These are phyloP conservation scores for Leccinum barrowsii DNA, from an alignment of 768 basidiomycete genomes.

Conservation along the genomic window DNA sequence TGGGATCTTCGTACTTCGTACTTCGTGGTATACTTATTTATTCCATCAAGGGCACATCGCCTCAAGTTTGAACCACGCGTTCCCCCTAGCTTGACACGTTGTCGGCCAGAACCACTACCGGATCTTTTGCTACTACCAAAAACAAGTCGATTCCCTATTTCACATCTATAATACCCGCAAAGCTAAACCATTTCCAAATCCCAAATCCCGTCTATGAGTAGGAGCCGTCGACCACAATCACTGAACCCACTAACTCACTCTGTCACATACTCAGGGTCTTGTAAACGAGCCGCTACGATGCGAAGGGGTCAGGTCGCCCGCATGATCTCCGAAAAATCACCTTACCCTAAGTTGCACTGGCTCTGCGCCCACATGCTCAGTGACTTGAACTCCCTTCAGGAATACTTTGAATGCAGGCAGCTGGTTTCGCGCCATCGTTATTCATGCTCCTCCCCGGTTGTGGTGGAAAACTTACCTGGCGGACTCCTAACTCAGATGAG, in stretches of 20 bases:
- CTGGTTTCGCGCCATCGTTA: slow-evolving; percentile 17
- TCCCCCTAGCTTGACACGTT: slow-evolving; percentile 15
- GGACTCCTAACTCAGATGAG: slow-evolving; percentile 22
- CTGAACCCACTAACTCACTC: background rate
- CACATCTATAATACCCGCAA: slow-evolving; percentile 15
- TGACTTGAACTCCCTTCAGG: slow-evolving; percentile 29
- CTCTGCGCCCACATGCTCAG: slow-evolving; percentile 29
- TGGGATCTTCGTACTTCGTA: background rate
- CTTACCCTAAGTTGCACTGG: slow-evolving; percentile 23
- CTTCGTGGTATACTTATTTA: background rate
- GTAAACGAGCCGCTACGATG: slow-evolving; percentile 26
- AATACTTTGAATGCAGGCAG: slow-evolving; percentile 30
- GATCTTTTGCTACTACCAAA: background rate
- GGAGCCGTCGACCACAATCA: slow-evolving; percentile 6
- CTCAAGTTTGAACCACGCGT: slow-evolving; percentile 19
- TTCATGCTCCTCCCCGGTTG: slow-evolving; percentile 13
- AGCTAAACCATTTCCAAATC: slow-evolving; percentile 9
- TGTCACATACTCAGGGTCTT: slow-evolving; percentile 29
- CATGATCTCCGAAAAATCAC: slow-evolving; percentile 3
- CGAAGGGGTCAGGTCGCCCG: slow-evolving; percentile 17
- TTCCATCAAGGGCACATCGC: slow-evolving; percentile 11
- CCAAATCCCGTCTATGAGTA: slow-evolving; percentile 20
- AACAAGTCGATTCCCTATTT: slow-evolving; percentile 9
- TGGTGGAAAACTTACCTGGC: slow-evolving; percentile 16
- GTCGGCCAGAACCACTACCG: background rate